Base-by-base conservation (phyloP, 331 rosid species). In the Saraca asoca region DNA sequence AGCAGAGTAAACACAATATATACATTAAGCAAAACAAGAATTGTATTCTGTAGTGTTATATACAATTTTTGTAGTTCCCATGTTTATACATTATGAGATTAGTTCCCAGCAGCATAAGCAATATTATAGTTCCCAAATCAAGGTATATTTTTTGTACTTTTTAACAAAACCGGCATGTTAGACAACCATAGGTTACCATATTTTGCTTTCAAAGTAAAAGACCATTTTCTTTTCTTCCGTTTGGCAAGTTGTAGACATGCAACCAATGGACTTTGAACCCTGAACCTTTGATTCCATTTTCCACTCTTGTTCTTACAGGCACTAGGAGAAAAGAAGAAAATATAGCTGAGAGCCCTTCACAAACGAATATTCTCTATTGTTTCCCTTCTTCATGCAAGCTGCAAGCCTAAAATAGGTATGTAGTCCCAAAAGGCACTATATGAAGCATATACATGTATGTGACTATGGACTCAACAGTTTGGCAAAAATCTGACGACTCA, bases 401-500 rank as follows among this genome's bases (percentile, higher is more conserved):
- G 43, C 58, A 57, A 34, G 51, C 51, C 52, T 38, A 51, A 68
- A 43, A 33, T 16, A 58, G 16, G 57, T 56, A 51, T 20, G 44
- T 24, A 74, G 68, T 43, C 61, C 58, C 35, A 51, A 9, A 2
- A 72, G 43, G 58, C 15, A 54, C 38, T 35, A 53, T 38, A 59
- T 14, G 16, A 34, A 64, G 18, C 66, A 37, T 37, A 9, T 37
- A 37, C 19, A 57, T 24, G n/a, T 33, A 33, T 16, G 38, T 54
- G 10, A 53, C 45, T 39, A 56, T 11, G 43, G 48, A 55, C 68
- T 14, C 24, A 59, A 51, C 37, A 14, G 33, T 13, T 16, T 14
- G 41, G 45, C 31, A 5, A 73, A 65, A 61, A 65, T 37, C 54
- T 51, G 73, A 50, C 70, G 15, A 61, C 49, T 46, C 59, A 74